Evolutionary conservation across 257 asterid genomes (phyloP).

Genomic region (Fraxinus excelsior): DNA sequence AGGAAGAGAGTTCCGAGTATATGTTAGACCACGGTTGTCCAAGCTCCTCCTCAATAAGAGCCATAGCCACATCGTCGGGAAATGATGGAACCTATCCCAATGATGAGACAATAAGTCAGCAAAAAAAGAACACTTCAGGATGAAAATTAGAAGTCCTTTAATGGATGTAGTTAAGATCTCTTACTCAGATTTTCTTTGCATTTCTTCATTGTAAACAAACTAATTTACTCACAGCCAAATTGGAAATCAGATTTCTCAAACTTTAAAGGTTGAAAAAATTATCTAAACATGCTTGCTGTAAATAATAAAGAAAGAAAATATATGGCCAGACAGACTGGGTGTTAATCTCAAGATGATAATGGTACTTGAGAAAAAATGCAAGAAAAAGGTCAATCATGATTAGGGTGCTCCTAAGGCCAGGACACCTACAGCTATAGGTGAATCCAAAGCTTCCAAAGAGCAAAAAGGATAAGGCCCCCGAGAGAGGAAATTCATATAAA

Average conservation of each 20-base stretch:
- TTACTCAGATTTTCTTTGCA: constrained; percentile 15
- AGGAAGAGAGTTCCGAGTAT: constrained; percentile 92
- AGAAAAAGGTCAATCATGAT: background rate
- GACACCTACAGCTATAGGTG: background rate
- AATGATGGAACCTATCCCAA: constrained; percentile 84
- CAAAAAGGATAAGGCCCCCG: background rate
- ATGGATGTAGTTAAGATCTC: constrained; percentile 1
- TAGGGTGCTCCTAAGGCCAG: background rate
- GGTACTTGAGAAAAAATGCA: background rate
- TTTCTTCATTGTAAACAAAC: constrained; percentile 13
- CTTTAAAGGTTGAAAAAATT: background rate
- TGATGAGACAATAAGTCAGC: constrained; percentile 22
- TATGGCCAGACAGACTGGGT: background rate
- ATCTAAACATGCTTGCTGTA: background rate
- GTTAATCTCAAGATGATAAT: background rate
- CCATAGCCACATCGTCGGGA: constrained; percentile 99
- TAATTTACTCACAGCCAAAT: background rate
- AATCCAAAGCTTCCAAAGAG: background rate
- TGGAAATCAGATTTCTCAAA: background rate
- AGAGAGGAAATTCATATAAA: background rate
- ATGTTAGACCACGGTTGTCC: constrained; percentile 88
- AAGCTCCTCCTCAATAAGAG: constrained; percentile 96
- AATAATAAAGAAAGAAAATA: background rate
- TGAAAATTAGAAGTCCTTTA: background rate
- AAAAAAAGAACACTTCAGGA: background rate